Evolutionary conservation across 1,284 basidiomycete species (phyloP), one percentile per base, ranked within the genome.

Genomic region (Neolentinus lepideus): DNA sequence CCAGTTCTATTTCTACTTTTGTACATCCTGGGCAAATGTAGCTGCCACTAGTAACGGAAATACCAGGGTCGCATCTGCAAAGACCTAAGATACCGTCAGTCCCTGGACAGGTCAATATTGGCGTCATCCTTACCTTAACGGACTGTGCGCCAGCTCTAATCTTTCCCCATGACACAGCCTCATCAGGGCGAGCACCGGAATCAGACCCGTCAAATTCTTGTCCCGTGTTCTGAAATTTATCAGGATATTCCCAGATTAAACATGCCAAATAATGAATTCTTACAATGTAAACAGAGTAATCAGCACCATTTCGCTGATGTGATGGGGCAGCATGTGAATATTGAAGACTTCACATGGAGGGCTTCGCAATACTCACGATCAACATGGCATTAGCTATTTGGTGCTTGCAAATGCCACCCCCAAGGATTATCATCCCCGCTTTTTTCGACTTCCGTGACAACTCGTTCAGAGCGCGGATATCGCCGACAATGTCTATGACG

Each of bases 381-480:
- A 99, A 76, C 97, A 99, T 98, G 1, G 96, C 95, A 66, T 99
- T 99, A 16, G 95, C 95, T 57, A 99, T 98, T 68, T 99, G 97
- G 69, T 99, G 97, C 71, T 99, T 99, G 78, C 96, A 98, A 8
- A 99, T 96, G 1, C 97, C 97, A 14, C 97, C 97, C 12, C 97
- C 97, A 6, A 99, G 82, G 56, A 99, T 88, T 64, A 99, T 95
- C 93, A 99, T 99, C 2, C 97, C 97, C 3, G 97, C 97, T 71
- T 95, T 96, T 61, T 84, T 87, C 29, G 94, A 88, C 62, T 84
- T 88, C 57, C 98, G 82, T 12, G 92, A 87, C 26, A 93, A 75
- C 69, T 99, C 95, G 71, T 99, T 99, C 38, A 99, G 74, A 25
- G 83, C 76, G 46, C 96, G 86, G 57, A 99, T 98, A 68, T 99